Evolutionary conservation across 2,329 filamentous ascomycete species (phyloP), one percentile per base, ranked within the genome.

Genomic region (Calonectria montana): DNA sequence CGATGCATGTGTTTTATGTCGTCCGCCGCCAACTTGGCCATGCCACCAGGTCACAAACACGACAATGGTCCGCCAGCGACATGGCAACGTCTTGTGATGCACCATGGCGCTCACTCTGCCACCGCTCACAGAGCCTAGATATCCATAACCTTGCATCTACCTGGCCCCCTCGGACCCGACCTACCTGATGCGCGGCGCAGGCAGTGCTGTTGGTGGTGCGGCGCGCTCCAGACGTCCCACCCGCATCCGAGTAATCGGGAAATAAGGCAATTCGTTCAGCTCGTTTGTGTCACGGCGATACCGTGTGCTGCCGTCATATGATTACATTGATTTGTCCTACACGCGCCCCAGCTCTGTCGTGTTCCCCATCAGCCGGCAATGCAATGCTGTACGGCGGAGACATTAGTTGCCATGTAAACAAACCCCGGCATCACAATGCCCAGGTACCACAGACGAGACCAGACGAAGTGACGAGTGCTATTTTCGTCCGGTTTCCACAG

Each of bases 161-260:
- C 48, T n/a, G 23, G 23, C 12, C 27, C 39, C 48, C 57, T 41
- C 21, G 27, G 9, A 27, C 25, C 57, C 59, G 21, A 23, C 21
- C 39, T 35, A 31, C 39, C 15, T 55, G 59, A 57, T 45, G 48
- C 50, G 27, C 12, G 55, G 59, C 31, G 31, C 37, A 53, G 41
- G 63, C 43, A 25, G 61, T 41, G 57, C 48, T 43, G 63, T 18
- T 45, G 23, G 29, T 55, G 21, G 27, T 65, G 55, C 31, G 43
- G 64, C 43, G 41, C 43, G 43, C 59, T 53, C 48, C 59, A 45
- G 39, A 55, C 25, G 16, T 61, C 45, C 67, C 64, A 65, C 71
- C 50, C 68, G 65, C 50, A 65, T 37, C 71, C 71, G 65, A 57
- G 61, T 68, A n/a, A 21, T 59, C 61, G 71, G 71, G 59, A 63